Percentiles rank a stretch among this genome's conserved stretches.
Evolutionary conservation across 225 moss, liverwort and hornwort species (phyloP).

Genomic region (Takakia lepidozioides): DNA sequence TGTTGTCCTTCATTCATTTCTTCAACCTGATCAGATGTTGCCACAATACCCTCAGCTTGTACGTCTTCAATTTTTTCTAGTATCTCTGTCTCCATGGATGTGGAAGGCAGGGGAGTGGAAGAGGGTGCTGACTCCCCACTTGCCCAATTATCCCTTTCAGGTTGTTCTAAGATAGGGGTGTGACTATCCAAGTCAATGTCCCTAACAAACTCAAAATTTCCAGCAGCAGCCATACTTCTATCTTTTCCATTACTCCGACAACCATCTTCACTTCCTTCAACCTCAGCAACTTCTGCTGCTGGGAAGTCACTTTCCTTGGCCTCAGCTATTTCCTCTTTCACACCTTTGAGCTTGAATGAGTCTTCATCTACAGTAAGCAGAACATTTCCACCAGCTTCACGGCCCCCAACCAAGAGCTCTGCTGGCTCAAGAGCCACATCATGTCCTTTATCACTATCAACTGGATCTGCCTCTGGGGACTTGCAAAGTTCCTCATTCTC

Average conservation of each 20-base stretch:
- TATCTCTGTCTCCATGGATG: slow-evolving; percentile 2
- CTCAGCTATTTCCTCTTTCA: background rate
- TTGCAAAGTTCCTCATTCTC: slow-evolving; percentile 1
- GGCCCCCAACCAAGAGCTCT: slow-evolving; percentile 4
- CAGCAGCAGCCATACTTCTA: slow-evolving; percentile 1
- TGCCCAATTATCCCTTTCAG: background rate
- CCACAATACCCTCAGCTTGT: slow-evolving; percentile 1
- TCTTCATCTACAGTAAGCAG: slow-evolving; percentile 1
- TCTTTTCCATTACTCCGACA: background rate
- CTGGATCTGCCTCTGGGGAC: slow-evolving; percentile 1
- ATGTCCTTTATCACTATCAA: slow-evolving; percentile 3
- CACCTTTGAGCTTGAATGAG: background rate
- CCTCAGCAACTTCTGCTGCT: too few species aligned
- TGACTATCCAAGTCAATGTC: background rate
- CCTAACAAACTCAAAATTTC: background rate
- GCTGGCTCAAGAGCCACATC: slow-evolving; percentile 8
- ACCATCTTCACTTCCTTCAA: background rate
- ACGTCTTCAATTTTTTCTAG: slow-evolving; percentile 11
- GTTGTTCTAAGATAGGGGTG: background rate
- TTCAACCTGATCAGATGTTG: slow-evolving; percentile 5
- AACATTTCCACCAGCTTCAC: slow-evolving; percentile 9
- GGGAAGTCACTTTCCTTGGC: too few species aligned
- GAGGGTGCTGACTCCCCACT: background rate
- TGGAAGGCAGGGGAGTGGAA: background rate
- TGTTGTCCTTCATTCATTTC: slow-evolving; percentile 6